Percentiles rank a stretch among this genome's conserved stretches.
Evolutionary conservation across 2,329 filamentous ascomycete genomes (phyloP).

Genomic region (Fusarium fujikuroi): DNA sequence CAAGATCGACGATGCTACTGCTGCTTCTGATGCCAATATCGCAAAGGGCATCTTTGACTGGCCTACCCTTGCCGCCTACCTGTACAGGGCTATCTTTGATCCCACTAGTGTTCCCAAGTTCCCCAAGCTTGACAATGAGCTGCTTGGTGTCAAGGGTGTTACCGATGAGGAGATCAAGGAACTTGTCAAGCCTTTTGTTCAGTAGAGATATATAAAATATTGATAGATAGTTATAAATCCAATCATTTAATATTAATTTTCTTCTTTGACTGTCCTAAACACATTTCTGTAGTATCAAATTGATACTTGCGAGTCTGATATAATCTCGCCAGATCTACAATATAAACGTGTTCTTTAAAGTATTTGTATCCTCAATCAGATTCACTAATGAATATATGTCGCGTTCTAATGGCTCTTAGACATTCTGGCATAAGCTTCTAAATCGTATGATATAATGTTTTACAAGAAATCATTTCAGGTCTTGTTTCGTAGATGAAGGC

Average conservation of each 20-base stretch:
- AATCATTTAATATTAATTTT: background rate
- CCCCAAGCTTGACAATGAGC: constrained; percentile 54
- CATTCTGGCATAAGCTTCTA: too few relatives aligned
- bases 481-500: too few relatives aligned
- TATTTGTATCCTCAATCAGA: too few relatives aligned
- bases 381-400: too few relatives aligned
- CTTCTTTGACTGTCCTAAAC: rapidly evolving
- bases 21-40: constrained; percentile 45
- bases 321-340: too few relatives aligned
- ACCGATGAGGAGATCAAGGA: constrained; percentile 54
- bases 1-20: constrained; percentile 44
- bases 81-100: constrained; percentile 49
- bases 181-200: constrained; percentile 36
- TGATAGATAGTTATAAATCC: background rate
- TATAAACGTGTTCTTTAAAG: too few relatives aligned
- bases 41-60: constrained; percentile 46
- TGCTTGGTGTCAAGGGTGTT: constrained; percentile 57
- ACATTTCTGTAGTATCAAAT: rapidly evolving
- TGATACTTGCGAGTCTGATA: background rate
- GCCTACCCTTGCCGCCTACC: constrained; percentile 47
- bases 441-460: too few relatives aligned
- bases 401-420: too few relatives aligned
- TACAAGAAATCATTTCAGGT: too few relatives aligned
- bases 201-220: constrained; percentile 3
- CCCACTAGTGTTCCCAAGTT: constrained; percentile 49